phyloP scores from a whole-genome alignment of 441 rosid genomes.

The Aquilaria agallochum region DNA sequence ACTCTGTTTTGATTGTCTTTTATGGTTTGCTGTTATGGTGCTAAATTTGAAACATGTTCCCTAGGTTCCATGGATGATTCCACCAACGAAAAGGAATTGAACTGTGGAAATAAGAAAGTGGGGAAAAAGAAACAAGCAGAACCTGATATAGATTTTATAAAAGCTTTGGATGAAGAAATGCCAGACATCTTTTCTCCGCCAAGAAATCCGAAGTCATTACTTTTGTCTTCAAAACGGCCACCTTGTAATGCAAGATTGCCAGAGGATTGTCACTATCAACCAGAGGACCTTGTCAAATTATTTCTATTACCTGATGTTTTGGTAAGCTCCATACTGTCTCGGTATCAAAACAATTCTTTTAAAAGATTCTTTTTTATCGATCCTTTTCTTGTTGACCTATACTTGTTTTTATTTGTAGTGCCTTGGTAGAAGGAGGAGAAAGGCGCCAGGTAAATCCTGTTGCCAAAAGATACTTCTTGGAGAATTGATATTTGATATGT shows the following conservation, averaged over 20 bases:
- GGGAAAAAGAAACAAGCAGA: slow-evolving; percentile 62
- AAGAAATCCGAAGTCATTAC: slow-evolving; percentile 66
- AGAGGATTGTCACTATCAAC: slow-evolving; percentile 97
- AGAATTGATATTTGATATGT: slow-evolving; percentile 3
- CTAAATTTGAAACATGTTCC: slow-evolving; percentile 11
- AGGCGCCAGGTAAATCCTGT: slow-evolving; percentile 48
- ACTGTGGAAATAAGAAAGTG: slow-evolving; percentile 43
- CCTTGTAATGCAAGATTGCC: slow-evolving; percentile 70
- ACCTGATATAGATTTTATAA: slow-evolving; percentile 65
- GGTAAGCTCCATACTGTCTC: slow-evolving; percentile 42
- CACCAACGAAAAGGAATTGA: slow-evolving; percentile 38
- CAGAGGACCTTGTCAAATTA: slow-evolving; percentile 82
- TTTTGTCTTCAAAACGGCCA: slow-evolving; percentile 65
- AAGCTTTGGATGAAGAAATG: slow-evolving; percentile 62
- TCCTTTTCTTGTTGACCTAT: slow-evolving; percentile 18
- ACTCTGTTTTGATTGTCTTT: slow-evolving; percentile 9
- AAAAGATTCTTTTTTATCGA: slow-evolving; percentile 3
- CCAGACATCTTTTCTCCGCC: slow-evolving; percentile 73
- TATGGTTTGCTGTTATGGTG: slow-evolving; percentile 15
- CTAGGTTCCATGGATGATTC: slow-evolving; percentile 44
- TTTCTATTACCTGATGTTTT: slow-evolving; percentile 76
- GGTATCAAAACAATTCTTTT: not conserved
- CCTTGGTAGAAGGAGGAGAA: slow-evolving; percentile 64
- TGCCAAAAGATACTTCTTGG: slow-evolving; percentile 4
- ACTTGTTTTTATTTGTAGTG: slow-evolving; percentile 50